phyloP scores from a whole-genome alignment of 2,329 filamentous ascomycete species.

The Verticillium klebahnii region DNA sequence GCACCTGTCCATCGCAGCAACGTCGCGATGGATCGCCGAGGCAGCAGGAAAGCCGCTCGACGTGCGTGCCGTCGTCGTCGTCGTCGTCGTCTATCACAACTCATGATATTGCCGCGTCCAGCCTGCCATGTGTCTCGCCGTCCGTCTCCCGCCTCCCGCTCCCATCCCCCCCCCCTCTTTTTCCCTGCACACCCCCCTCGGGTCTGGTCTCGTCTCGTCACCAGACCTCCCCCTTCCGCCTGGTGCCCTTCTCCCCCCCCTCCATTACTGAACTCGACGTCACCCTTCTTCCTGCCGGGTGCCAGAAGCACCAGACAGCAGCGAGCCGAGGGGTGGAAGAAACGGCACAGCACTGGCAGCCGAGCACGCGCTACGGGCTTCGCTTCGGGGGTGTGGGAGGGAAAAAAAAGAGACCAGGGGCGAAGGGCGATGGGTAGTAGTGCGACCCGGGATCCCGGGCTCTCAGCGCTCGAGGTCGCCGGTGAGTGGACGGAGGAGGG shows the following conservation, averaged over 20 bases:
- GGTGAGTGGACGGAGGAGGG: not conserved
- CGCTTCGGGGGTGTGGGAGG: no score
- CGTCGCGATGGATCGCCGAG: no score
- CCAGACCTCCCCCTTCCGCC: not conserved
- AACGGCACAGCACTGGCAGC: not conserved
- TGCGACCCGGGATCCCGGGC: conserved; percentile 14
- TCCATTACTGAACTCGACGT: not conserved
- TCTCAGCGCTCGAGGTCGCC: conserved; percentile 7
- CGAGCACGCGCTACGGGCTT: no score
- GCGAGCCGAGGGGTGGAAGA: not conserved
- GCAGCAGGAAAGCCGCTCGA: not conserved
- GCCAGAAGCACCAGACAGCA: no score
- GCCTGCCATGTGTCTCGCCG: not conserved
- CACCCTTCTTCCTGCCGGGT: no score
- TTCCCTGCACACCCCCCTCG: not conserved
- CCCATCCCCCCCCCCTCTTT: not conserved
- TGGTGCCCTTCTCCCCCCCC: not conserved
- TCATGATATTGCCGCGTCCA: not conserved
- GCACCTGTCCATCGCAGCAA: not conserved
- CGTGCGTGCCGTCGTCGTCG: not conserved
- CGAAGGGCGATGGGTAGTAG: conserved; percentile 8
- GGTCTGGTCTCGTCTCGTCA: not conserved
- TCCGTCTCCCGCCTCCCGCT: not conserved
- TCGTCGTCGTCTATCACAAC: not conserved
- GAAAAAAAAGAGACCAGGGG: conserved; percentile 1